Percentiles rank a stretch among this genome's conserved stretches.
Conservation (phyloP, 176 grass and related monocot species). For the sorghum (Sorghum bicolor) region DNA sequence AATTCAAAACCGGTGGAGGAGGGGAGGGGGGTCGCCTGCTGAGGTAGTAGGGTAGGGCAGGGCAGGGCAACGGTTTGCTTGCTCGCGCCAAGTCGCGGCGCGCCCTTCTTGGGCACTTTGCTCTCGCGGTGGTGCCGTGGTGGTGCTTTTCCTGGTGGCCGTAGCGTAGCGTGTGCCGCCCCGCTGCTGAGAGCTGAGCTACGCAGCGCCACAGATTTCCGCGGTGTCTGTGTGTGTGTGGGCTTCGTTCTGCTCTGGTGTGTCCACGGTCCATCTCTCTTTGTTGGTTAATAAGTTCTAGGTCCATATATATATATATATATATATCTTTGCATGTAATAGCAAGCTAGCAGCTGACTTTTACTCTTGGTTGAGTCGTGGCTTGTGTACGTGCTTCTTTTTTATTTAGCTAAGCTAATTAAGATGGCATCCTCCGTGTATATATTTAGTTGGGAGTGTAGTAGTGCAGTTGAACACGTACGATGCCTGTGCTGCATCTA, state of each 20-base stretch:
- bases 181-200: neutral
- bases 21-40: neutral
- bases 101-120: neutral
- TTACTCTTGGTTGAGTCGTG: too few species aligned
- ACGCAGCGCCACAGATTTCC: neutral
- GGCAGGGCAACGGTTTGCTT: neutral
- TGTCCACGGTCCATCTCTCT: neutral
- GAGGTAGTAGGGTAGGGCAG: neutral
- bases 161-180: neutral
- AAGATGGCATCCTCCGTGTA: too few species aligned
- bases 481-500: too few species aligned
- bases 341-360: too few species aligned
- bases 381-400: too few species aligned
- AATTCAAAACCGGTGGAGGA: neutral
- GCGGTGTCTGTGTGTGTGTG: too few species aligned
- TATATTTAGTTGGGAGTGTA: too few species aligned
- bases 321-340: too few species aligned
- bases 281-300: too few species aligned
- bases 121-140: neutral
- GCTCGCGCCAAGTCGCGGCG: neutral
- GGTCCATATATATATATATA: too few species aligned
- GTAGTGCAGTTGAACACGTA: too few species aligned
- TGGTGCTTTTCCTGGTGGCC: neutral
- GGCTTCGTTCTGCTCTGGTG: neutral
- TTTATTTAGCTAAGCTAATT: too few species aligned